Percentiles rank a stretch among this genome's conserved stretches.
phyloP scores from a whole-genome alignment of 768 basidiomycete species.

The Boletus rufocinnamomeus region DNA sequence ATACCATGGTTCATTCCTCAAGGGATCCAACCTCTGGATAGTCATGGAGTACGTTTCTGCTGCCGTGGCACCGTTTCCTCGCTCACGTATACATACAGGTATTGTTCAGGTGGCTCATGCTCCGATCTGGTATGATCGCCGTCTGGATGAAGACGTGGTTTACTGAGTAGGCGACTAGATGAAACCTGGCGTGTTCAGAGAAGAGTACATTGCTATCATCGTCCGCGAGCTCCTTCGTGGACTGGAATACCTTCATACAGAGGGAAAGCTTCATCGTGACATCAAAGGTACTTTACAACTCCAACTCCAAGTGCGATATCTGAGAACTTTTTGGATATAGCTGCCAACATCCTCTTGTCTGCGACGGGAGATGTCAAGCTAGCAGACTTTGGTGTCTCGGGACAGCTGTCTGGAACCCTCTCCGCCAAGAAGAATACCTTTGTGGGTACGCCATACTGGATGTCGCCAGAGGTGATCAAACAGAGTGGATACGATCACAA shows the following conservation, averaged over 20 bases:
- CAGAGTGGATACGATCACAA: slow-evolving; percentile 99
- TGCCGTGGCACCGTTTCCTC: slow-evolving; percentile 1
- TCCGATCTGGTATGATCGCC: slow-evolving; percentile 78
- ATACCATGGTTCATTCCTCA: slow-evolving; percentile 95
- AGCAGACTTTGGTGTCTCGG: slow-evolving; percentile 98
- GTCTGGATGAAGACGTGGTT: slow-evolving; percentile 3
- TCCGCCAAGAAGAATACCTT: slow-evolving; percentile 98
- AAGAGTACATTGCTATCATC: slow-evolving; percentile 99
- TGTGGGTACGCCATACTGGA: slow-evolving; percentile 99
- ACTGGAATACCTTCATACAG: slow-evolving; percentile 92
- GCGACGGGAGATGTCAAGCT: slow-evolving; percentile 95
- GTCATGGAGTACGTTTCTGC: slow-evolving; percentile 83
- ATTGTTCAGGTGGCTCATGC: slow-evolving; percentile 97
- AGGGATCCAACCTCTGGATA: slow-evolving; percentile 97
- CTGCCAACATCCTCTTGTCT: slow-evolving; percentile 91
- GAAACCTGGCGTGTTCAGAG: slow-evolving; percentile 97
- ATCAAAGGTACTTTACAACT: slow-evolving; percentile 77
- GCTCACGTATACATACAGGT: slow-evolving; percentile 48
- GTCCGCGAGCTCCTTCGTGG: slow-evolving; percentile 89
- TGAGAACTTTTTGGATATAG: slow-evolving; percentile 40
- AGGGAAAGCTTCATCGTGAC: slow-evolving; percentile 98
- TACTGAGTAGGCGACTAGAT: slow-evolving; percentile 55
- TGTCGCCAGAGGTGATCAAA: slow-evolving; percentile 99
- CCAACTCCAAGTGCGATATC: background rate
- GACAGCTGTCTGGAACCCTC: slow-evolving; percentile 90